A percentile compares a stretch with the other conserved stretches of the same genome.
These are phyloP conservation scores for Anthoceros angustus DNA, from an alignment of 225 moss, liverwort and hornwort genomes.

Conservation along the genomic window DNA sequence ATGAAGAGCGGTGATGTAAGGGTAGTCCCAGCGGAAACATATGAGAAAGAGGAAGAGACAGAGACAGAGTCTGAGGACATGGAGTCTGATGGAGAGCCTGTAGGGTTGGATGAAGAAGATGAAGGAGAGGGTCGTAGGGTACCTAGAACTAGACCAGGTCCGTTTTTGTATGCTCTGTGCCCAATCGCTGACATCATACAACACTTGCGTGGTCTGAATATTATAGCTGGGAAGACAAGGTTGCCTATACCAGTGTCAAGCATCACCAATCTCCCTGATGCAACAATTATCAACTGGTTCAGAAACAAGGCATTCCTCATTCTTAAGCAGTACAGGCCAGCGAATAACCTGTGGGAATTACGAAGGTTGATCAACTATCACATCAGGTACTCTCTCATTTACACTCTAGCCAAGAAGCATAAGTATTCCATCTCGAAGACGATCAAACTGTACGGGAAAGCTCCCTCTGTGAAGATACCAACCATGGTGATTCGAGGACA, in stretches of 20 bases:
- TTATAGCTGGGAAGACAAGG: slow-evolving; percentile 1
- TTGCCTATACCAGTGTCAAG: not conserved
- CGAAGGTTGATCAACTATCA: slow-evolving; percentile 1
- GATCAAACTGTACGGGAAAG: not conserved
- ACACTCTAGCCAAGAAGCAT: slow-evolving; percentile 2
- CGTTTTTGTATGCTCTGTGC: not conserved
- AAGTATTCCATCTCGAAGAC: not conserved
- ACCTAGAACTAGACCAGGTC: not conserved
- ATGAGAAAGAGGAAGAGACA: not conserved
- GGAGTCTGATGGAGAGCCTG: not conserved
- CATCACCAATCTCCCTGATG: not conserved
- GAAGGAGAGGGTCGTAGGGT: not conserved
- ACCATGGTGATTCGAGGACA: not conserved
- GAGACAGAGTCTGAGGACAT: not conserved
- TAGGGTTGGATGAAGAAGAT: not conserved
- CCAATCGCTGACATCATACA: not conserved
- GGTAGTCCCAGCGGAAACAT: not conserved
- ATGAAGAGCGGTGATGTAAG: not conserved
- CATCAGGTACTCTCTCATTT: slow-evolving; percentile 1
- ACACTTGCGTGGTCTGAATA: not conserved
- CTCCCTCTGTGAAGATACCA: slow-evolving; percentile 2
- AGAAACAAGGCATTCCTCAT: not conserved
- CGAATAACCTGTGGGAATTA: not conserved
- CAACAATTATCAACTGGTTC: slow-evolving; percentile 1
- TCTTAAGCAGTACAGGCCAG: not conserved